Percentiles rank a stretch among this genome's conserved stretches.
These are phyloP conservation scores for Tolypocladium sp. DNA, from an alignment of 2,329 filamentous ascomycete genomes.

Conservation along the genomic window DNA sequence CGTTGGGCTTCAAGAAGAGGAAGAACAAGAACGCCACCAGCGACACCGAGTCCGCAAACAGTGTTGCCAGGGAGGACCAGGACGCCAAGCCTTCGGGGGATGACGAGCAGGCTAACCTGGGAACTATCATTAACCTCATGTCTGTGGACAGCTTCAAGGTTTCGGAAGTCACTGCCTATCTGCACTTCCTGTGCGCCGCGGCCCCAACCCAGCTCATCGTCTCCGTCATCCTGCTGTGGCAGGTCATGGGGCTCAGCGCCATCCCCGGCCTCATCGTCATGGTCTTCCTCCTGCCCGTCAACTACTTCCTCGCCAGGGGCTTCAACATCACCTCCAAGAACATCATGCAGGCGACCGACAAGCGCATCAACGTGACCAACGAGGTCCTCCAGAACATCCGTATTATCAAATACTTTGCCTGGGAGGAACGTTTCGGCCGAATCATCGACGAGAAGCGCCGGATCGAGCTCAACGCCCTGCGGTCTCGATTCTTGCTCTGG, in stretches of 20 bases:
- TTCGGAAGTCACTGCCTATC: constrained; percentile 84
- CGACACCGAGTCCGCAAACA: constrained; percentile 23
- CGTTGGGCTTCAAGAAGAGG: constrained; percentile 54
- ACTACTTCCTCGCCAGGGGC: constrained; percentile 76
- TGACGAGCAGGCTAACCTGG: constrained; percentile 78
- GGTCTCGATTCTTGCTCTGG: constrained; percentile 83
- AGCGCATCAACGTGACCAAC: constrained; percentile 92
- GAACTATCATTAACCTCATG: constrained; percentile 99
- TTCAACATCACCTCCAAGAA: constrained; percentile 83
- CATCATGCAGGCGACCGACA: constrained; percentile 89
- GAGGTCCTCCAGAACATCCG: constrained; percentile 95
- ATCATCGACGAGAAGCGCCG: constrained; percentile 84
- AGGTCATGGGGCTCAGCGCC: constrained; percentile 84
- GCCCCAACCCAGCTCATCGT: constrained; percentile 83
- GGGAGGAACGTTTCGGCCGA: constrained; percentile 84
- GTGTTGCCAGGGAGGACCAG: constrained; percentile 23
- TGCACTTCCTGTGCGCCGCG: constrained; percentile 91
- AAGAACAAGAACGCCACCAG: constrained; percentile 32
- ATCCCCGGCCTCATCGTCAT: constrained; percentile 90
- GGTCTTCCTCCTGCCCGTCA: constrained; percentile 79
- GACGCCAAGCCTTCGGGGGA: constrained; percentile 24
- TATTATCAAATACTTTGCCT: constrained; percentile 99
- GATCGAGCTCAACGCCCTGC: constrained; percentile 67
- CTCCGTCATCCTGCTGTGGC: constrained; percentile 74
- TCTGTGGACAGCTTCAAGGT: constrained; percentile 99